A percentile compares a stretch with the other conserved stretches of the same genome.
Evolutionary conservation across 1,139 yeast genomes (phyloP).

Genomic region (Sugiyamaella pinicola): DNA sequence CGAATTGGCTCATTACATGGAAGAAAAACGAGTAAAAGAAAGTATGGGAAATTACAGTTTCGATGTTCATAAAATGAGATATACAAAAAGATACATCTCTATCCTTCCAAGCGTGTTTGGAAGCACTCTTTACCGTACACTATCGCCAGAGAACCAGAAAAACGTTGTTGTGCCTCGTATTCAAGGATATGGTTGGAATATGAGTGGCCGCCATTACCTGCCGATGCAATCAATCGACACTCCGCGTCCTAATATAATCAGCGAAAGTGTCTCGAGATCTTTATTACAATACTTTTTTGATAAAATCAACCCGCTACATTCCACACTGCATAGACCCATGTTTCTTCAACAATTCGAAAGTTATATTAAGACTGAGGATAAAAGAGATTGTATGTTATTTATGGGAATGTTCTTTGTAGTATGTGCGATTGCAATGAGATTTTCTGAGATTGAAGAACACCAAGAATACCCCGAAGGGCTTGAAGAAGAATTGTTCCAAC

Average conservation of each 20-base stretch:
- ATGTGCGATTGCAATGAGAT: slow-evolving; percentile 56
- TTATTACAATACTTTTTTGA: slow-evolving; percentile 50
- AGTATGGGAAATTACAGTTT: neutral
- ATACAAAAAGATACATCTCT: slow-evolving; percentile 54
- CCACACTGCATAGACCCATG: slow-evolving; percentile 57
- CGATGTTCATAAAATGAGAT: slow-evolving; percentile 48
- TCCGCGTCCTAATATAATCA: slow-evolving; percentile 23
- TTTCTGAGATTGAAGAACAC: slow-evolving; percentile 50
- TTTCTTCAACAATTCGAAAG: slow-evolving; percentile 55
- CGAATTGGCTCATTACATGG: slow-evolving; percentile 17
- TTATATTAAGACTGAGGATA: slow-evolving; percentile 40
- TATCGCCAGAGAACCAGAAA: slow-evolving; percentile 47
- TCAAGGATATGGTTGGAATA: slow-evolving; percentile 69
- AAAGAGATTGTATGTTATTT: slow-evolving; percentile 47
- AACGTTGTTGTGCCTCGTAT: slow-evolving; percentile 54
- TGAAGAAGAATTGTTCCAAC: slow-evolving; percentile 58
- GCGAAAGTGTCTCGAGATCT: slow-evolving; percentile 26
- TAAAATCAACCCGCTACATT: slow-evolving; percentile 58
- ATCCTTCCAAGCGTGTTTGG: slow-evolving; percentile 54
- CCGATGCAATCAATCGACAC: slow-evolving; percentile 48
- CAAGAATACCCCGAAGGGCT: slow-evolving; percentile 42
- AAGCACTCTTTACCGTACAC: slow-evolving; percentile 43
- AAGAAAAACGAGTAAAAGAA: slow-evolving; percentile 14
- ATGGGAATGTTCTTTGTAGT: slow-evolving; percentile 55
- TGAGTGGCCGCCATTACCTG: slow-evolving; percentile 59